phyloP scores from a whole-genome alignment of 1,139 yeast genomes.

The Entelexis paramagnoliae region DNA sequence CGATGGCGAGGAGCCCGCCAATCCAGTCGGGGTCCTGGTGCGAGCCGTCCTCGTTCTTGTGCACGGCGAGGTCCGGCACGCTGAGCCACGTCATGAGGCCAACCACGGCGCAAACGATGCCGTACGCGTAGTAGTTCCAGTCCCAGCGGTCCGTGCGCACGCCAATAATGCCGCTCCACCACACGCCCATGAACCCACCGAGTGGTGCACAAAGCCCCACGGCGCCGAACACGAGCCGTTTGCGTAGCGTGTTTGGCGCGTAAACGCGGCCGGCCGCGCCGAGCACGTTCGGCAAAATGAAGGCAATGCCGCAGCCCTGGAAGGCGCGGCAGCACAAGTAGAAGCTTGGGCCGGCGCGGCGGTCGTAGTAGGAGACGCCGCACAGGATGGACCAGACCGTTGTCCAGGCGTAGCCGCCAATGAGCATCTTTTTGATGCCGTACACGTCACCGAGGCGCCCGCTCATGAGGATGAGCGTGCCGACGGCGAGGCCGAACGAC shows the following conservation, averaged over 20 bases:
- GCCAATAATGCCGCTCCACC: conserved; percentile 40
- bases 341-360: conserved; percentile 32
- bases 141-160: conserved; percentile 35
- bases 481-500: conserved; percentile 48
- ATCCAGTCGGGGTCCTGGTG: conserved; percentile 35
- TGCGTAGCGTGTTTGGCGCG: conserved; percentile 37
- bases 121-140: conserved; percentile 39
- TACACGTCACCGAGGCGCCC: conserved; percentile 55
- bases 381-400: conserved; percentile 42
- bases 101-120: conserved; percentile 42
- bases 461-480: conserved; percentile 50
- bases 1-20: conserved; percentile 41
- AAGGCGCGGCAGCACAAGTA: conserved; percentile 46
- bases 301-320: conserved; percentile 54
- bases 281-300: conserved; percentile 47
- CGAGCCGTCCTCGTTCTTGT: conserved; percentile 6
- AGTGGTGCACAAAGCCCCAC: conserved; percentile 53
- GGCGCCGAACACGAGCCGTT: conserved; percentile 37
- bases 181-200: conserved; percentile 45
- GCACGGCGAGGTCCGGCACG: conserved; percentile 41
- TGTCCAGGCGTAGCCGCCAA: conserved; percentile 42
- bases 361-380: conserved; percentile 42
- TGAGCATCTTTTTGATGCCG: conserved; percentile 45
- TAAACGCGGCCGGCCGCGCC: conserved; percentile 47
- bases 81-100: conserved; percentile 52